These are phyloP conservation scores for Melanogaster broomeanus DNA, from an alignment of 768 basidiomycete species.

Conservation along the genomic window DNA sequence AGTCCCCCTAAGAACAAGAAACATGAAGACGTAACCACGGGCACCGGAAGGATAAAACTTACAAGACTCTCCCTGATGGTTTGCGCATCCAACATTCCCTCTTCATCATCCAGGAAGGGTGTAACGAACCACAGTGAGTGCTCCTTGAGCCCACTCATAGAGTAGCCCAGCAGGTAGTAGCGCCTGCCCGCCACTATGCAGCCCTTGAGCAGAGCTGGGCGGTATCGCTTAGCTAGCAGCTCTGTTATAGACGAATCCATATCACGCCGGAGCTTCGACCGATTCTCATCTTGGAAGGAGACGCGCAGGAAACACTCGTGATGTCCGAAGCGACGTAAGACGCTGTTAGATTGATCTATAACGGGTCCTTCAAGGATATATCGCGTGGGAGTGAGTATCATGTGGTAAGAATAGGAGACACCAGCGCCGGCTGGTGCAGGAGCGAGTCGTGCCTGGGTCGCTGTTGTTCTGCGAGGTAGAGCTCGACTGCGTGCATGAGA, in stretches of 20 bases:
- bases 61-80: slow-evolving; percentile 38
- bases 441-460: slow-evolving; percentile 27
- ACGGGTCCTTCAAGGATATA: slow-evolving; percentile 41
- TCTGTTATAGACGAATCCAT: slow-evolving; percentile 29
- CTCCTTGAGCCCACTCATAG: slow-evolving; percentile 52
- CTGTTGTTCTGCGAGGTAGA: slow-evolving; percentile 23
- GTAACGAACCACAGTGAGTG: slow-evolving; percentile 52
- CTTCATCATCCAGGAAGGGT: slow-evolving; percentile 37
- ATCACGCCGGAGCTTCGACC: slow-evolving; percentile 38
- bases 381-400: slow-evolving; percentile 42
- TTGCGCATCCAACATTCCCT: slow-evolving; percentile 20
- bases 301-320: slow-evolving; percentile 49
- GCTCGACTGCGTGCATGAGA: slow-evolving; percentile 16
- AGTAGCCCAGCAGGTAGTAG: slow-evolving; percentile 52
- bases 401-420: slow-evolving; percentile 36
- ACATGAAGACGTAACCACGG: background rate
- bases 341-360: slow-evolving; percentile 39
- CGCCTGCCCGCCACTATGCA: slow-evolving; percentile 43
- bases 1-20: slow-evolving; percentile 37
- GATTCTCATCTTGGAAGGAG: slow-evolving; percentile 48
- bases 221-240: slow-evolving; percentile 36
- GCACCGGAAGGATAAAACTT: slow-evolving; percentile 3
- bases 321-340: slow-evolving; percentile 38
- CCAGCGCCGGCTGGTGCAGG: slow-evolving; percentile 16
- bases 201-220: slow-evolving; percentile 34